These are phyloP conservation scores for Lepraria neglecta DNA, from an alignment of 495 filamentous ascomycete genomes.

Conservation along the genomic window DNA sequence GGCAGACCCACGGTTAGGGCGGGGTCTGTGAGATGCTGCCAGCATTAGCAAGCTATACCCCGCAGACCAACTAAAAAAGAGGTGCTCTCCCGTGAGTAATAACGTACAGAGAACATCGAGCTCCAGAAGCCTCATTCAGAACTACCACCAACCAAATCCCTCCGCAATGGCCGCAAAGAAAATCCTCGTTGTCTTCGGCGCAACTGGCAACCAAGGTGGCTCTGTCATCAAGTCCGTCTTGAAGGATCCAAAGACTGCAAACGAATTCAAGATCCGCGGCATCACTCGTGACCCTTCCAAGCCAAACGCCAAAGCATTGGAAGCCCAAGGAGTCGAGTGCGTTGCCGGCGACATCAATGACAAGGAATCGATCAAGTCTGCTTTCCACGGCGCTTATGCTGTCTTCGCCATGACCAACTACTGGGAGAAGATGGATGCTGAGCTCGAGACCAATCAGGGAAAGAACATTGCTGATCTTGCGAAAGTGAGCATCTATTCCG, in stretches of 20 bases:
- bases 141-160: background rate
- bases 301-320: slow-evolving; percentile 38
- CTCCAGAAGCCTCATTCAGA: background rate
- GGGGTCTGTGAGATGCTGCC: too few species aligned
- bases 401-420: slow-evolving; percentile 52
- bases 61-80: background rate
- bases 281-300: slow-evolving; percentile 50
- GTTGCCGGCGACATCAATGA: slow-evolving; percentile 41
- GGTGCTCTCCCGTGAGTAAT: background rate
- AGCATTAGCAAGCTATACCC: background rate
- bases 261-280: slow-evolving; percentile 46
- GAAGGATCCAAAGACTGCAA: slow-evolving; percentile 39
- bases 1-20: too few species aligned
- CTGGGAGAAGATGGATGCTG: slow-evolving; percentile 33
- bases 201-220: slow-evolving; percentile 55
- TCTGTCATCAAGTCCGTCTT: slow-evolving; percentile 48
- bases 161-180: slow-evolving; percentile 30
- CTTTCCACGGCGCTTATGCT: slow-evolving; percentile 42
- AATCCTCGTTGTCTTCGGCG: slow-evolving; percentile 51
- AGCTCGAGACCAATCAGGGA: slow-evolving; percentile 51
- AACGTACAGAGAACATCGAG: background rate
- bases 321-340: slow-evolving; percentile 42
- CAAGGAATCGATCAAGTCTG: slow-evolving; percentile 36
- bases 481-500: slow-evolving; percentile 30
- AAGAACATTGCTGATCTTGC: slow-evolving; percentile 50